Conservation (phyloP, 352 stramenopile genomes). For the Plasmopara muralis region DNA sequence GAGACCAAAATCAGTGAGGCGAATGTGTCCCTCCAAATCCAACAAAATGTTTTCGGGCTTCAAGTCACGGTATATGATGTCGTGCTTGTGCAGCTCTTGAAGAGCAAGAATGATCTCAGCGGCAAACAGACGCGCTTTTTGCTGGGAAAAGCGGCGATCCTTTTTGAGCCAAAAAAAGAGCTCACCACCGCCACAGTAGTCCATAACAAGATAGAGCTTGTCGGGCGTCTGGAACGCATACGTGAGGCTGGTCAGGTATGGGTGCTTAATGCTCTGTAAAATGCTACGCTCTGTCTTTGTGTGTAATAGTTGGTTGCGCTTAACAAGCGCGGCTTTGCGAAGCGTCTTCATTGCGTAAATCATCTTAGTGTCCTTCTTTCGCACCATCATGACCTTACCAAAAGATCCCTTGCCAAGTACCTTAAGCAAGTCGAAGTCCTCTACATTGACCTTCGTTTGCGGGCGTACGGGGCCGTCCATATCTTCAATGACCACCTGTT, state of each 20-base stretch:
- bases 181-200: slow-evolving; percentile 92
- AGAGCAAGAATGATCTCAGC: slow-evolving; percentile 92
- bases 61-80: slow-evolving; percentile 96
- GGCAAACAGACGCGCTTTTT: slow-evolving; percentile 87
- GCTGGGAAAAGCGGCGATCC: slow-evolving; percentile 89
- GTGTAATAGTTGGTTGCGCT: slow-evolving; percentile 91
- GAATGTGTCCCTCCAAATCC: slow-evolving; percentile 91
- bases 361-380: slow-evolving; percentile 90
- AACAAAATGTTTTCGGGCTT: slow-evolving; percentile 96
- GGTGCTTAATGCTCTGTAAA: slow-evolving; percentile 89
- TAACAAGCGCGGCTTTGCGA: slow-evolving; percentile 88
- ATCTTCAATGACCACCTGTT: slow-evolving; percentile 81
- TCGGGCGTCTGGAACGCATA: slow-evolving; percentile 89
- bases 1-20: slow-evolving; percentile 93
- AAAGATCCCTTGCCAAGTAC: slow-evolving; percentile 94
- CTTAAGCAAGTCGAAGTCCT: slow-evolving; percentile 91
- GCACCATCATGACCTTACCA: slow-evolving; percentile 94
- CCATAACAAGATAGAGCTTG: slow-evolving; percentile 92
- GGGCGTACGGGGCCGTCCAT: slow-evolving; percentile 53
- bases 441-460: slow-evolving; percentile 82
- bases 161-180: slow-evolving; percentile 96
- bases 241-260: slow-evolving; percentile 83
- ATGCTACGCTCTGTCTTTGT: slow-evolving; percentile 93
- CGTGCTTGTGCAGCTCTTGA: slow-evolving; percentile 88
- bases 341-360: slow-evolving; percentile 96